Evolutionary conservation across 1,139 yeast genomes (phyloP), one percentile per base, ranked within the genome.

Genomic region (Debaryomyces sp.): DNA sequence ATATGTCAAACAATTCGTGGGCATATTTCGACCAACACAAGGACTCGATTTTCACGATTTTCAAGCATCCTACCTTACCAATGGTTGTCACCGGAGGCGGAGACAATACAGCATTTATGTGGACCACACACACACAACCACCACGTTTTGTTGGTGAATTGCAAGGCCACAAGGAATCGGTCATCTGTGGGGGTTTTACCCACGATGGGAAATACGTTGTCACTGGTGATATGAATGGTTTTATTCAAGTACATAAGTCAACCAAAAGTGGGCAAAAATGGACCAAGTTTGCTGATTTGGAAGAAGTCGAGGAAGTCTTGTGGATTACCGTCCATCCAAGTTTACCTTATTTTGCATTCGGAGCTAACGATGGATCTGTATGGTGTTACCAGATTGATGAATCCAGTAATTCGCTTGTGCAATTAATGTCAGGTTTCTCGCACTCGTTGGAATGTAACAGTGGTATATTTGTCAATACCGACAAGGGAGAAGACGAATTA

Each of bases 191-290:
- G 43, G 89, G 85, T 0, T 94, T 95, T 67, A 85, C 96, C 1
- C 69, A 74, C 35, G 96, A 90, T 58, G 99, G 99, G 22, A 77
- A 81, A 43, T 90, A 74, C 62, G 75, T 89, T 38, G 80, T 94
- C 8, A 87, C 97, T 6, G 98, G 94, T 42, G 99, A 95, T 66
- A 94, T 94, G 99, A 84, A 84, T 46, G 99, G 99, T 48, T 83
- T 83, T 56, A 75, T 94, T 34, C 78, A 89, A 57, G 84, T 91
- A 12, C 89, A 87, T 73, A 81, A 82, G 61, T 72, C 91, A 2
- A 69, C 78, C 38, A 85, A 85, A 61, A 85, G 86, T 39, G 97
- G 96, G 29, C 89, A 90, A 64, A 80, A 82, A 54, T 92, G 98
- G 98, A 79, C 75, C 56, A 74, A 79, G 60, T 76, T 82, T 52